Evolutionary conservation across 805 yeast species (phyloP), one percentile per base, ranked within the genome.

Genomic region (Candida fluviatilis): DNA sequence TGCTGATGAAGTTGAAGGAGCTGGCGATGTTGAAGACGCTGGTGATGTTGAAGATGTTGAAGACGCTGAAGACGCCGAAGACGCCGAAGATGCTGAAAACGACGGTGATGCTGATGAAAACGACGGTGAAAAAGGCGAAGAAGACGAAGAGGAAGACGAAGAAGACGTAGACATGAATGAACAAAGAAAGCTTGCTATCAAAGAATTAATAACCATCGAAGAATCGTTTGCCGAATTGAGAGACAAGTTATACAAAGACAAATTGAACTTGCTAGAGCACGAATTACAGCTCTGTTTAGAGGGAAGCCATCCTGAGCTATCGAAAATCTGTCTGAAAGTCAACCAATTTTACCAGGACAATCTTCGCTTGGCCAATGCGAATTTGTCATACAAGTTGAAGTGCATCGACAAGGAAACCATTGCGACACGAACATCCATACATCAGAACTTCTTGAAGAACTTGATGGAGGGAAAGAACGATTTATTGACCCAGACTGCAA

Each of bases 281-380:
- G 99, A 93, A 58, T 66, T 91, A 43, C 83, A 83, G 51, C 76
- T 91, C 73, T 90, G 98, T 62, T 65, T 82, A 24, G 83, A 82
- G 45, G 96, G 96, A 10, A 76, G 88, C 15, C 99, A 93, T 60
- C 98, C 98, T 0, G 96, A 90, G 50, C 72, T 91, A 38, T 74
- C 85, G 27, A 73, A 76, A 34, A 83, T 84, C 38, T 78, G 84
- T 57, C 74, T 73, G 49, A 78, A 80, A 58, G 79, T 93, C 36
- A 84, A 83, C 41, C 75, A 77, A 31, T 80, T 83, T 47, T 80
- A 88, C 47, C 87, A 87, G 47, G 80, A 79, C 41, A 83, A 81
- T 56, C 64, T 89, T 18, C 67, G 54, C 40, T 48, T 62, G 39
- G 70, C 73, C 33, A 64, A 68, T 43, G 53, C 61, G 38, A 68